These are phyloP conservation scores for Cordyceps fumosorosea DNA, from an alignment of 2,329 filamentous ascomycete species.

Conservation along the genomic window DNA sequence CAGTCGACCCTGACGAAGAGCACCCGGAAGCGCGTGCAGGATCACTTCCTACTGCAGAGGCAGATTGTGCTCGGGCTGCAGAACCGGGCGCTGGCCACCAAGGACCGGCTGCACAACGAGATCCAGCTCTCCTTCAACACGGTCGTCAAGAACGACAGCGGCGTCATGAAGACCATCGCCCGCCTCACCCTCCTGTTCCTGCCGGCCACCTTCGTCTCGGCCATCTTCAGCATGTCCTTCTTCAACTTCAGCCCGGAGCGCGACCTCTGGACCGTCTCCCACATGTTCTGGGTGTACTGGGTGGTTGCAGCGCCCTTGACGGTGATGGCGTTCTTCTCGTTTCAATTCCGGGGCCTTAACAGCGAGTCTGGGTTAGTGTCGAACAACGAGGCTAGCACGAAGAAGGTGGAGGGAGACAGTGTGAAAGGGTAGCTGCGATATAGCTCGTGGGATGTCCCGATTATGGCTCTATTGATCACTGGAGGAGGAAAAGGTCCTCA, in stretches of 20 bases:
- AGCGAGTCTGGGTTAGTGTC: too few relatives aligned
- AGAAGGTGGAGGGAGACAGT: too few relatives aligned
- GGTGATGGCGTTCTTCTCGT: neutral
- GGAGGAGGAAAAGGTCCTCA: too few relatives aligned
- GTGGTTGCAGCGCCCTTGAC: neutral
- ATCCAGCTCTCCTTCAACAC: constrained; percentile 45
- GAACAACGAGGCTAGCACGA: too few relatives aligned
- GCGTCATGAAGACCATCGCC: constrained; percentile 45
- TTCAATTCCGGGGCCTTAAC: neutral
- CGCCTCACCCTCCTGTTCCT: constrained; percentile 43
- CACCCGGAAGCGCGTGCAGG: constrained; percentile 20
- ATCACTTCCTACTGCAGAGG: constrained; percentile 27
- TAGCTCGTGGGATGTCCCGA: too few relatives aligned
- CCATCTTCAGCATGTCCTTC: constrained; percentile 41
- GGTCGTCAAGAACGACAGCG: constrained; percentile 38
- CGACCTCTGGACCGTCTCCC: constrained; percentile 17
- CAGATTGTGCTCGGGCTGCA: constrained; percentile 29
- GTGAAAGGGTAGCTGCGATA: too few relatives aligned
- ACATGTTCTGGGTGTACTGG: constrained; percentile 29
- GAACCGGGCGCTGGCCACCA: constrained; percentile 31
- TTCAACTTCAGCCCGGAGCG: constrained; percentile 28
- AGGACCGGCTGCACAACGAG: constrained; percentile 45
- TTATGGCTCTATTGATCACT: too few relatives aligned
- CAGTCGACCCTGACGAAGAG: neutral
- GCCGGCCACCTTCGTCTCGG: constrained; percentile 43